Base-by-base conservation (phyloP, 345 rosid species). In the Pistacia vera region DNA sequence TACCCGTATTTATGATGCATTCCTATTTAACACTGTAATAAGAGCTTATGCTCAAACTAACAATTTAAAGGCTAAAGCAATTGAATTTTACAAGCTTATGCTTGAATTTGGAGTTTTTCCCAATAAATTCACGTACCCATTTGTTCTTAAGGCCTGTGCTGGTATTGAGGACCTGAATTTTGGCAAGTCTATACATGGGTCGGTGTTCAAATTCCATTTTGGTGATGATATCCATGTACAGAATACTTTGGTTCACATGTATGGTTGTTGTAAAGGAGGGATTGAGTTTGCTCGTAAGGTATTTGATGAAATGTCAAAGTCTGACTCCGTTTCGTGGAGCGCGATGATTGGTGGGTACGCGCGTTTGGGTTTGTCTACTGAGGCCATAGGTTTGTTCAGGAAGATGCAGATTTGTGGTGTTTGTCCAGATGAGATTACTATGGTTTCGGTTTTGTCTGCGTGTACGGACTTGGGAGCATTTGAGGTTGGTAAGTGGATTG, bases 61-160 rank as follows among this genome's bases (percentile, higher is more conserved):
- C 60, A 13, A 69, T 48, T 77, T 57, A 12, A 83, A 75, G 78
- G 48, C 46, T 8, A 83, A 79, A 73, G 86, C 89, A 56, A n/a
- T 85, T 58, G 63, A 1, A 60, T 66, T 80, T 60, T 86, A 82
- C 51, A 74, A 77, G 25, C 41, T 70, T 51, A 87, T 84, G 93
- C 84, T 83, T 38, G 11, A 66, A 8, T 73, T 8, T 63, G 63
- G 74, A 20, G 70, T 77, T 75, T 76, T 66, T 61, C 91, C 90
- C 7, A 87, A 89, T 80, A 81, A 82, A 74, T 89, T 79, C 81
- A 87, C 91, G 2, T 87, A 75, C 80, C 84, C 86, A 0, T 81
- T 87, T 68, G 86, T 87, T 1, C 88, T 86, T 20, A 89, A 87
- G 80, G 91, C 90, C 25, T 86, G 91, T 83, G 88, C 90, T 33